Percentiles rank a stretch among this genome's conserved stretches.
Evolutionary conservation across 1,284 basidiomycete species (phyloP).

Genomic region (Moniliella sp.): DNA sequence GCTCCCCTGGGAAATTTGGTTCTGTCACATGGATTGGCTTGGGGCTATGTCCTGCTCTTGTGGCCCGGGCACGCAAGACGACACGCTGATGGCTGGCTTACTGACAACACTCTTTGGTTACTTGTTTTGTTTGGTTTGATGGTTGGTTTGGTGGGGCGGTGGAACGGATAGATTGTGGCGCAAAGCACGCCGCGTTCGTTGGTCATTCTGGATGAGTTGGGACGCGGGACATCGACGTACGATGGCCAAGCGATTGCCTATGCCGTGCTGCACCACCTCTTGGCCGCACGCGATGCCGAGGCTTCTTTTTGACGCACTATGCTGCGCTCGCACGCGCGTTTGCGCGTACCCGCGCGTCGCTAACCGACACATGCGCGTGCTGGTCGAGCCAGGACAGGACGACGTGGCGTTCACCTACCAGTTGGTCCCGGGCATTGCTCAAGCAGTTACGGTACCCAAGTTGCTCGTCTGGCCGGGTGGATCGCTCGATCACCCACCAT

Average conservation of each 20-base stretch:
- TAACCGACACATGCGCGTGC: constrained; percentile 33
- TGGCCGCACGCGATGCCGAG: constrained; percentile 23
- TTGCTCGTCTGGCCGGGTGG: constrained; percentile 30
- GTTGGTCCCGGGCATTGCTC: constrained; percentile 43
- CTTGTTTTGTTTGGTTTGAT: no score
- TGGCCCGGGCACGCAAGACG: no score
- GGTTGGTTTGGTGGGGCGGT: no score
- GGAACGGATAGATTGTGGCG: constrained; percentile 17
- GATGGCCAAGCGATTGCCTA: constrained; percentile 32
- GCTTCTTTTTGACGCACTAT: constrained; percentile 33
- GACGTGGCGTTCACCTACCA: constrained; percentile 31
- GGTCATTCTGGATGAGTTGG: constrained; percentile 34
- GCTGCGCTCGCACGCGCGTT: constrained; percentile 23
- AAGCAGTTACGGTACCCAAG: constrained; percentile 51
- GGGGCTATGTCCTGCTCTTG: no score
- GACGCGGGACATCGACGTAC: constrained; percentile 31
- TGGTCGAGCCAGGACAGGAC: constrained; percentile 23
- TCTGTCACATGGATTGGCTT: no score
- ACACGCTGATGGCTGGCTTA: no score
- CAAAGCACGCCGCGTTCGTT: constrained; percentile 30
- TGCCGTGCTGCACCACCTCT: constrained; percentile 28
- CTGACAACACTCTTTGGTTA: no score
- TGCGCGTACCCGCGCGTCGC: constrained; percentile 22
- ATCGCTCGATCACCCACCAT: constrained; percentile 20
- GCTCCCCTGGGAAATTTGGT: no score